A percentile compares a stretch with the other conserved stretches of the same genome.
Evolutionary conservation across 805 yeast genomes (phyloP).

Genomic region (Hanseniaspora meyeri): DNA sequence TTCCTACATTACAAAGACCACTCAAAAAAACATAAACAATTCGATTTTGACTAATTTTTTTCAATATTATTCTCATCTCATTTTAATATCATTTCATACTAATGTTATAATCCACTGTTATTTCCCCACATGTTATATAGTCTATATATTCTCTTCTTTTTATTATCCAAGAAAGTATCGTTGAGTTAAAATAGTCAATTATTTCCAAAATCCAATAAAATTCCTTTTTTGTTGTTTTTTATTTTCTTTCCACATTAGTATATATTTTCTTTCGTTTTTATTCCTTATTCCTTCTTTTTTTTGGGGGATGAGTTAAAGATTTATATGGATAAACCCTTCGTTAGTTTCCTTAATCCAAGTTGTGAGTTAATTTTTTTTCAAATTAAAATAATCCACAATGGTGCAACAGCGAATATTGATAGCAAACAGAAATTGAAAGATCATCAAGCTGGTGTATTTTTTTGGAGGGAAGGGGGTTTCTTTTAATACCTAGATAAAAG

Average conservation of each 20-base stretch:
- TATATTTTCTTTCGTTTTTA: not conserved
- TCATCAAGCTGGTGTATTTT: too few species aligned
- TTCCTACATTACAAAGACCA: not conserved
- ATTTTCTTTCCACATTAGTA: not conserved
- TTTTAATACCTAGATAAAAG: not conserved
- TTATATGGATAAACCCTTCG: not conserved
- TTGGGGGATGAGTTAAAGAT: not conserved
- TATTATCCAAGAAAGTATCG: not conserved
- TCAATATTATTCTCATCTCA: not conserved
- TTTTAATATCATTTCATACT: not conserved
- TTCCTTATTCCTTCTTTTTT: too few species aligned
- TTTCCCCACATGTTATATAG: not conserved
- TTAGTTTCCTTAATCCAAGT: too few species aligned
- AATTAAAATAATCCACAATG: not conserved
- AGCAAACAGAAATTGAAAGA: not conserved
- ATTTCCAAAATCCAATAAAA: not conserved
- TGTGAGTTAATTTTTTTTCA: too few species aligned
- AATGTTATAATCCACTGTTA: not conserved
- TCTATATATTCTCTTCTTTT: not conserved
- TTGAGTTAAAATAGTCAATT: not conserved
- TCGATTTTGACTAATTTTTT: not conserved
- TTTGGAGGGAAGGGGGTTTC: too few species aligned
- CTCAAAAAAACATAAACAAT: not conserved
- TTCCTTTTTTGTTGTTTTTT: not conserved
- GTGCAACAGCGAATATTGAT: not conserved